Conservation (phyloP, 805 yeast species). For the Sporopachydermia quercuum region DNA sequence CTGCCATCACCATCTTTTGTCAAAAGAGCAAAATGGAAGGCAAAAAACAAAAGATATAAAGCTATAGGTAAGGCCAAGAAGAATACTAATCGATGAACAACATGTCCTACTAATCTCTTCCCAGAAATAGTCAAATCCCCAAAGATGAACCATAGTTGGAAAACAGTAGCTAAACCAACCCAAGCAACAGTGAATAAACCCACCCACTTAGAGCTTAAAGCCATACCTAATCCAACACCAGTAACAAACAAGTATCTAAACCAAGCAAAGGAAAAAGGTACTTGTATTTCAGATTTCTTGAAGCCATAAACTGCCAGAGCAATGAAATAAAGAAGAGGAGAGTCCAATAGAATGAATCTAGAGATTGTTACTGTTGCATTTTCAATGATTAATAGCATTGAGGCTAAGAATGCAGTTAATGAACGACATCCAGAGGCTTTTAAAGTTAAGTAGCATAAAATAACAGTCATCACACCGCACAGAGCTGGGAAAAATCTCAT, state of each 20-base stretch:
- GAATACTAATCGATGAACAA: slow-evolving; percentile 33
- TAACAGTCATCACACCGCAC: slow-evolving; percentile 52
- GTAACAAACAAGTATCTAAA: slow-evolving; percentile 45
- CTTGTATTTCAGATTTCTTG: slow-evolving; percentile 50
- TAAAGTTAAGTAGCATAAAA: slow-evolving; percentile 52
- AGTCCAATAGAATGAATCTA: slow-evolving; percentile 59
- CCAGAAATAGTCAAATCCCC: slow-evolving; percentile 51
- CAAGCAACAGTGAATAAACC: slow-evolving; percentile 71
- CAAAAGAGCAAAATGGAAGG: slow-evolving; percentile 46
- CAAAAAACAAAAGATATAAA: slow-evolving; percentile 44
- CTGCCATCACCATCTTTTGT: slow-evolving; percentile 54
- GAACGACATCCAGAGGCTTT: slow-evolving; percentile 61
- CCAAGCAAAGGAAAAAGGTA: slow-evolving; percentile 46
- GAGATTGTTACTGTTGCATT: slow-evolving; percentile 58
- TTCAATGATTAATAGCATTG: slow-evolving; percentile 44
- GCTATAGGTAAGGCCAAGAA: slow-evolving; percentile 44
- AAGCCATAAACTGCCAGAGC: slow-evolving; percentile 53
- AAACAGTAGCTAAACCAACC: slow-evolving; percentile 48
- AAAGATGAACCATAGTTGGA: slow-evolving; percentile 53
- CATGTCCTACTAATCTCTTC: slow-evolving; percentile 28
- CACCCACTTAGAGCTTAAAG: slow-evolving; percentile 71
- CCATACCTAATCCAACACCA: slow-evolving; percentile 58
- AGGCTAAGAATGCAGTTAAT: slow-evolving; percentile 40
- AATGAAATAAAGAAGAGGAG: slow-evolving; percentile 65
- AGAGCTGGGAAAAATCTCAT: slow-evolving; percentile 62